Conservation (phyloP, 1,139 yeast genomes). For the Sugiyamaella neomexicana region DNA sequence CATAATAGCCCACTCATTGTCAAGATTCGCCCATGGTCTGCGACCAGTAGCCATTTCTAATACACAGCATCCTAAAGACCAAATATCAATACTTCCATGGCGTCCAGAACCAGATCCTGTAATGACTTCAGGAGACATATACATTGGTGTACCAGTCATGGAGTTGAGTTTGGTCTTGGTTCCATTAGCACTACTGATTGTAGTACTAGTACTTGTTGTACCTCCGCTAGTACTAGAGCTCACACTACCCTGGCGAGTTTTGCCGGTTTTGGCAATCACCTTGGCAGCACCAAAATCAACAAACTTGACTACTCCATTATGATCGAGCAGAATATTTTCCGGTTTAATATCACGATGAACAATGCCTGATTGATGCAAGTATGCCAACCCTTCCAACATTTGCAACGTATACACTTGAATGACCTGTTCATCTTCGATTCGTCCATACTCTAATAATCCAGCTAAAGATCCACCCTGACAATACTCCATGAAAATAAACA, state of each 20-base stretch:
- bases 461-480: constrained; percentile 97
- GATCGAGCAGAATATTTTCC: constrained; percentile 86
- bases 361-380: constrained; percentile 92
- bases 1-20: constrained; percentile 98
- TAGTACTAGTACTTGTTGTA: constrained; percentile 12
- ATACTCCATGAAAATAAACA: constrained; percentile 94
- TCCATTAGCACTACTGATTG: constrained; percentile 10
- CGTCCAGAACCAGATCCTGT: constrained; percentile 70
- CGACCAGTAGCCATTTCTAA: constrained; percentile 81
- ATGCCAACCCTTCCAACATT: constrained; percentile 93
- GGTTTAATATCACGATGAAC: constrained; percentile 97
- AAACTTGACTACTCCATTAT: constrained; percentile 88
- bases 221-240: constrained; percentile 7
- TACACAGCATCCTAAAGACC: constrained; percentile 91
- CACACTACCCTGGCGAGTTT: constrained; percentile 40
- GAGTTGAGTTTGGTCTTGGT: constrained; percentile 44
- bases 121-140: constrained; percentile 97
- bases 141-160: constrained; percentile 98
- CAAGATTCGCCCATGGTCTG: constrained; percentile 68
- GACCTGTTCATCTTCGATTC: constrained; percentile 94
- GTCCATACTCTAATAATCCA: constrained; percentile 77
- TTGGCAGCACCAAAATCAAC: constrained; percentile 98
- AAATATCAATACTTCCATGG: constrained; percentile 63
- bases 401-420: constrained; percentile 88
- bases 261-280: constrained; percentile 75